A percentile compares a stretch with the other conserved stretches of the same genome.
These are phyloP conservation scores for Linum tenue DNA, from an alignment of 345 rosid genomes.

Conservation along the genomic window DNA sequence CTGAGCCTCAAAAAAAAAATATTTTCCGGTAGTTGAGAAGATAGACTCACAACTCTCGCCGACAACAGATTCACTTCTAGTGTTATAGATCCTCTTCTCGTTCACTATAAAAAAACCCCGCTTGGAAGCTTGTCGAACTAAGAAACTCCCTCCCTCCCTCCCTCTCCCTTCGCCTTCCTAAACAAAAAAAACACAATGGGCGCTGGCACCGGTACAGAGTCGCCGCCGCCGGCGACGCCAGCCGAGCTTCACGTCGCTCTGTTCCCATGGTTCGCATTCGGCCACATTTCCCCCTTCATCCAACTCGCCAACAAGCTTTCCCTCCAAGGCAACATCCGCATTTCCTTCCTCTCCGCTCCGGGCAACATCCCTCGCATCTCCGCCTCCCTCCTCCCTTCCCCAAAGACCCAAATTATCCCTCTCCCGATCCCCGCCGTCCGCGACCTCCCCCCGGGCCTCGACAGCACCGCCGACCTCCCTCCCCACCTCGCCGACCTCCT, in stretches of 20 bases:
- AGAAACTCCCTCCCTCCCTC: too few species aligned
- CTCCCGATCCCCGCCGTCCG: conserved; percentile 15
- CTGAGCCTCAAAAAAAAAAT: too few species aligned
- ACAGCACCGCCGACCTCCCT: conserved; percentile 26
- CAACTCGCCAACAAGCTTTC: conserved; percentile 30
- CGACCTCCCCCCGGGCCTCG: conserved; percentile 22
- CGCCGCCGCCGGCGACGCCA: not conserved
- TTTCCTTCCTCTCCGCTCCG: conserved; percentile 22
- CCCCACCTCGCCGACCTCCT: conserved; percentile 20
- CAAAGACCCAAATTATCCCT: conserved; percentile 17
- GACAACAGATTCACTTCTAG: too few species aligned
- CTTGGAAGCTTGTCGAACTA: too few species aligned
- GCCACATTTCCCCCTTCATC: conserved; percentile 29
- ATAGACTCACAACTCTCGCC: too few species aligned
- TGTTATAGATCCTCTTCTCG: too few species aligned
- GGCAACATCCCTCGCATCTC: conserved; percentile 20
- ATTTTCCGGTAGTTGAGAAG: too few species aligned
- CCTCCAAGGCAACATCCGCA: conserved; percentile 12
- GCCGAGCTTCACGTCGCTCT: conserved; percentile 16
- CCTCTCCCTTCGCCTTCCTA: not conserved
- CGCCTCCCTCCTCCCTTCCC: conserved; percentile 11
- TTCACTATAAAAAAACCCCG: too few species aligned
- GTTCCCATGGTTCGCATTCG: conserved; percentile 29
- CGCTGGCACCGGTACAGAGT: not conserved
- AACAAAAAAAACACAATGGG: not conserved